Percentiles rank a stretch among this genome's conserved stretches.
Evolutionary conservation across 768 basidiomycete species (phyloP).

Genomic region (Leccinum boreale): DNA sequence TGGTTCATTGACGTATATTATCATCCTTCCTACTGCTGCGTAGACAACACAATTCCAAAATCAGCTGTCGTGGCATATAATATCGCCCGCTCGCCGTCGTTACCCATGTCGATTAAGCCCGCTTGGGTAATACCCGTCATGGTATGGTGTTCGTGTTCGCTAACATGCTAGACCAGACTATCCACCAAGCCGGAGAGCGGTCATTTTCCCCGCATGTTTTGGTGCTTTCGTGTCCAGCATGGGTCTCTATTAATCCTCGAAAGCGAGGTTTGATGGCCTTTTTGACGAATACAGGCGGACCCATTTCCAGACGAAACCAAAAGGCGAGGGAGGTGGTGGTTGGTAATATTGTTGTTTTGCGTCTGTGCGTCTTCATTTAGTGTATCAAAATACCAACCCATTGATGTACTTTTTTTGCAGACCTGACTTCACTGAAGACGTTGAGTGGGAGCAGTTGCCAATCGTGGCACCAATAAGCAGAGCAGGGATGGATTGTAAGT

Average conservation of each 20-base stretch:
- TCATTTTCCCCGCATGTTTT: constrained; percentile 44
- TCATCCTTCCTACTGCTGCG: constrained; percentile 38
- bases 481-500: constrained; percentile 51
- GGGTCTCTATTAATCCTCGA: constrained; percentile 26
- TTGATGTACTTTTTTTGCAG: constrained; percentile 31
- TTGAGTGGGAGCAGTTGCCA: constrained; percentile 46
- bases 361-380: constrained; percentile 39
- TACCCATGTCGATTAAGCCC: constrained; percentile 17
- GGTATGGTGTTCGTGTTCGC: neutral
- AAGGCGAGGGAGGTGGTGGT: constrained; percentile 40
- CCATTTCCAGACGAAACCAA: constrained; percentile 30
- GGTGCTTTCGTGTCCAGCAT: constrained; percentile 41
- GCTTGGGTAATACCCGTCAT: constrained; percentile 39
- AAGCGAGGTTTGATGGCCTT: constrained; percentile 43
- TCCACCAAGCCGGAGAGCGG: constrained; percentile 34
- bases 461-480: constrained; percentile 43
- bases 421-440: constrained; percentile 49
- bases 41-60: constrained; percentile 36
- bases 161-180: constrained; percentile 14
- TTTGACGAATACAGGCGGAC: constrained; percentile 46
- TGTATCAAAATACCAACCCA: neutral
- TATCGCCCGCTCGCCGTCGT: constrained; percentile 32
- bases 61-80: constrained; percentile 34
- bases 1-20: neutral
- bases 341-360: constrained; percentile 50